These are phyloP conservation scores for Candida coquimbonensis DNA, from an alignment of 805 yeast species.

Conservation along the genomic window DNA sequence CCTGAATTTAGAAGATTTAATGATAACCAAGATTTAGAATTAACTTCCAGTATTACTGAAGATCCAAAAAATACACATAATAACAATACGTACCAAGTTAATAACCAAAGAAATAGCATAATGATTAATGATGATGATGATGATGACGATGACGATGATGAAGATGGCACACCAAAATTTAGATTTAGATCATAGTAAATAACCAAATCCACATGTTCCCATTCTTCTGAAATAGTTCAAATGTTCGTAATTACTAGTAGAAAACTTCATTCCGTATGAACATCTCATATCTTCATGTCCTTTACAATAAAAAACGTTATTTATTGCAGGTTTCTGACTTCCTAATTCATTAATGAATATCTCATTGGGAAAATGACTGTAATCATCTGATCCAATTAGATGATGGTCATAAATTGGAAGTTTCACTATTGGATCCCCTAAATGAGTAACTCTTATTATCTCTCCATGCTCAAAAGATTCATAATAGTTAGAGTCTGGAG, in stretches of 20 bases:
- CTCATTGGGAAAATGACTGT: conserved; percentile 16
- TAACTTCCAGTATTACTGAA: not conserved
- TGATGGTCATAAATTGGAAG: conserved; percentile 17
- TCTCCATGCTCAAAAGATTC: conserved; percentile 1
- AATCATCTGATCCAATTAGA: conserved; percentile 11
- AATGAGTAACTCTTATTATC: conserved; percentile 19
- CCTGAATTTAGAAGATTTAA: conserved; percentile 16
- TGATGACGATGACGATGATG: conserved; percentile 5
- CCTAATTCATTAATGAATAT: conserved; percentile 20
- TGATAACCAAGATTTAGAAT: not conserved
- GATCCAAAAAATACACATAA: not conserved
- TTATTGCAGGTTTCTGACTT: conserved; percentile 7
- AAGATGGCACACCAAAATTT: conserved; percentile 30
- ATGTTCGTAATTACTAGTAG: conserved; percentile 20
- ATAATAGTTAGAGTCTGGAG: not conserved
- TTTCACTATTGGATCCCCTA: conserved; percentile 22
- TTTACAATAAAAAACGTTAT: conserved; percentile 66
- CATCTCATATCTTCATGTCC: conserved; percentile 63
- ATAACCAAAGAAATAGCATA: not conserved
- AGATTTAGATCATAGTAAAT: conserved; percentile 21
- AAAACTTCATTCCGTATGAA: conserved; percentile 13
- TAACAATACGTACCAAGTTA: not conserved
- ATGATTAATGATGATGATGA: conserved; percentile 1
- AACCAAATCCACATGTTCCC: conserved; percentile 22
- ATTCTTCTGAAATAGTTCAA: conserved; percentile 23